Evolutionary conservation across 148 eudicot genomes (phyloP), one percentile per base, ranked within the genome.

Genomic region (Rheum nobile): DNA sequence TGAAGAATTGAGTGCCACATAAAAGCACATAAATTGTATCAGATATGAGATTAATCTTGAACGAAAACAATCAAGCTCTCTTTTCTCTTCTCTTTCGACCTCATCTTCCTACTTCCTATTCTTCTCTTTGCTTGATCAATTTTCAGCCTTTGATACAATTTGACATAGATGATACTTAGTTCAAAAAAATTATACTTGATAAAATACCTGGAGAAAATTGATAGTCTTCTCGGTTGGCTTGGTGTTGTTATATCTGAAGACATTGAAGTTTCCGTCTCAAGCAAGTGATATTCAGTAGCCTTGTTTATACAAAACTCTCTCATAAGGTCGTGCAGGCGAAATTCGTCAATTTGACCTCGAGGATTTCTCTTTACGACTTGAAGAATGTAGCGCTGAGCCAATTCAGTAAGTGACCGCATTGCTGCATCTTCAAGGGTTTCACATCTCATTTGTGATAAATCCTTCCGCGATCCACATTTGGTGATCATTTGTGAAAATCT

Each of bases 281-380:
- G 78, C 63, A 82, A 82, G 41, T 57, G 19, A 22, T 76, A 75
- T 26, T 82, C 82, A 29, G 28, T 52, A 5, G 80, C 85, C 34
- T 74, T 82, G 16, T 42, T 72, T 12, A 79, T 46, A 68, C 85
- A 79, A 16, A 82, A 72, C 19, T 82, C 85, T 10, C 71, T 79
- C 73, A 82, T 71, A 4, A 82, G 28, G 54, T 82, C 82, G 19
- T 79, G 82, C 38, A 82, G 5, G 4, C 48, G 68, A 35, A 82
- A 22, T 21, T 42, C 46, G 34, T 76, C 67, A 7, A 82, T 78
- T 1, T 32, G 65, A 8, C 82, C 85, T 21, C 28, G 29, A 17
- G 9, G 21, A 16, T 79, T 76, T 35, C 82, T 82, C 39, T 34
- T 16, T 17, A 72, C 77, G 0, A 79, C 80, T 28, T 74, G 80